Evolutionary conservation across 805 yeast genomes (phyloP), one percentile per base, ranked within the genome.

Genomic region (Candida michaelii): DNA sequence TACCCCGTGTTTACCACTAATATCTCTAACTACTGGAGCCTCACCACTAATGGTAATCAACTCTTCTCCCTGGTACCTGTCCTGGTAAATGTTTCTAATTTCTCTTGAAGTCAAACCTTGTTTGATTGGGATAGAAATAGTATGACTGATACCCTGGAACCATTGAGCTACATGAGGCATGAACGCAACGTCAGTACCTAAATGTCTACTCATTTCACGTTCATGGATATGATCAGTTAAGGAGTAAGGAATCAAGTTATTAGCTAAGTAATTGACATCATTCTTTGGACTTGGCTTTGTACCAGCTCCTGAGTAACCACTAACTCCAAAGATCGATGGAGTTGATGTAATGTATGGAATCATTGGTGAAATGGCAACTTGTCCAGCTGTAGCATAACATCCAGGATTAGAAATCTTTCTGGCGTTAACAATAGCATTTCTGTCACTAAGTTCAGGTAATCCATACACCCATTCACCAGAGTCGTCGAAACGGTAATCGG

Each of bases 291-390:
- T 87, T 45, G 99, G 99, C 69, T 95, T 93, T 29, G 99, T 90
- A 51, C 99, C 99, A 9, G 99, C 99, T 46, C 99, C 99, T 10
- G 99, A 93, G 64, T 91, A 93, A 38, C 99, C 99, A 37, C 97
- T 88, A 25, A 93, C 93, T 59, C 99, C 99, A 61, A 93, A 93
- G 10, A 91, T 75, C 3, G 89, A 72, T 39, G 99, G 98, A 21
- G 76, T 71, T 27, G 93, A 93, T 11, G 71, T 66, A 30, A 82
- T 72, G 56, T 78, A 78, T 37, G 82, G 79, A n/a, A 76, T 66
- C 54, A 93, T 71, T 27, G 99, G 99, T 36, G 91, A 82, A 60
- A 93, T 83, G 11, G 96, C 49, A 18, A 89, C 67, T 72, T 93
- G 98, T 11, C 97, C 93, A 45, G 95, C 97, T 35, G 99, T 93